phyloP scores from a whole-genome alignment of 495 filamentous ascomycete species.

The Aspergillus funiculosus region DNA sequence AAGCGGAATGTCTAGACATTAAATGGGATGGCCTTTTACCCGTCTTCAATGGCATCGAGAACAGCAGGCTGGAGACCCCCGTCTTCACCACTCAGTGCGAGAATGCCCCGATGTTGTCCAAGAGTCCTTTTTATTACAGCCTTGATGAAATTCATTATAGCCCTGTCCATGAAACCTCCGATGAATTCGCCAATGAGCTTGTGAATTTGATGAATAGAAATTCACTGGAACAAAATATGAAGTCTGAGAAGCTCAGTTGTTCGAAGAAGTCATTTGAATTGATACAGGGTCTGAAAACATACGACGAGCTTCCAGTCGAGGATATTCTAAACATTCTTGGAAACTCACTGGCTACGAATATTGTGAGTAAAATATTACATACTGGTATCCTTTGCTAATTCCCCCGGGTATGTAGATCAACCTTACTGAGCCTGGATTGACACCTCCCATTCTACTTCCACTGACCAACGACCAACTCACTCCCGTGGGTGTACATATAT shows the following conservation, averaged over 20 bases:
- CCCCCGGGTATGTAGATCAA: neutral
- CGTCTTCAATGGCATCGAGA: constrained; percentile 20
- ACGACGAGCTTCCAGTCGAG: neutral
- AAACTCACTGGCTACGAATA: neutral
- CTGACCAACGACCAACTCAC: constrained; percentile 14
- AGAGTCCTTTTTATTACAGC: neutral
- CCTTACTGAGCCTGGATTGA: neutral
- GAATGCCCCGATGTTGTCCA: constrained; percentile 28
- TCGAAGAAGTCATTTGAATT: constrained; percentile 16
- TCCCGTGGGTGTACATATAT: constrained; percentile 35
- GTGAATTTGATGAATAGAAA: constrained; percentile 25
- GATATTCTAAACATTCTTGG: constrained; percentile 6
- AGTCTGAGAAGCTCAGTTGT: constrained; percentile 20
- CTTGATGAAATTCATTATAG: constrained; percentile 32
- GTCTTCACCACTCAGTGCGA: constrained; percentile 46
- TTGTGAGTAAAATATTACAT: neutral
- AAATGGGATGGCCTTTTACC: constrained; percentile 27
- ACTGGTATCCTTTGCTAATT: neutral
- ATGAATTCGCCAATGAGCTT: constrained; percentile 19
- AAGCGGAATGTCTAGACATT: constrained; percentile 1
- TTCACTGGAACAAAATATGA: constrained; percentile 25
- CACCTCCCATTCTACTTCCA: constrained; percentile 7
- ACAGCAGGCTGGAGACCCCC: constrained; percentile 48
- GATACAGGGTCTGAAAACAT: constrained; percentile 11
- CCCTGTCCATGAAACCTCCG: neutral